Percentiles rank a stretch among this genome's conserved stretches.
Conservation (phyloP, 1,284 basidiomycete species). For the Trichosporon sp. region DNA sequence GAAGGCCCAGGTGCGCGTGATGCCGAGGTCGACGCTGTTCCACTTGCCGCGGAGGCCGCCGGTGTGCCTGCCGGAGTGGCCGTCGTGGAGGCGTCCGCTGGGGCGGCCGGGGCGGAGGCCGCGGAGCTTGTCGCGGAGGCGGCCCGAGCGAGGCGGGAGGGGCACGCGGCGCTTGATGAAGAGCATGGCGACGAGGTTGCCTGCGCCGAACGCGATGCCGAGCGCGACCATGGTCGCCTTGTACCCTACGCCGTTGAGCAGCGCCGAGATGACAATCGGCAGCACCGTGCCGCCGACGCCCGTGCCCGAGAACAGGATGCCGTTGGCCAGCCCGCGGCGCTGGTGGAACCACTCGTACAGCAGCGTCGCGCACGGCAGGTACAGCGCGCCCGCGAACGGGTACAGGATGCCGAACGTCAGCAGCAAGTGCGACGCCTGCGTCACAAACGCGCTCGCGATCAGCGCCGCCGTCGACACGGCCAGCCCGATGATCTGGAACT, state of each 20-base stretch:
- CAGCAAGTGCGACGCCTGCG: conserved; percentile 43
- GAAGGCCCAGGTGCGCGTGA: conserved; percentile 29
- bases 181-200: conserved; percentile 35
- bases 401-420: conserved; percentile 43
- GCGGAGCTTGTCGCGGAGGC: neutral
- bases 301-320: conserved; percentile 46
- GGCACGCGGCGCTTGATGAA: conserved; percentile 46
- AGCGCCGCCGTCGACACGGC: conserved; percentile 25
- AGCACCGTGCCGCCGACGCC: conserved; percentile 46
- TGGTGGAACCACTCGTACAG: conserved; percentile 47
- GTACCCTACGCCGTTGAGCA: conserved; percentile 44
- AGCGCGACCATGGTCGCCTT: conserved; percentile 43
- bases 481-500: conserved; percentile 33
- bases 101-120: neutral
- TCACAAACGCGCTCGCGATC: conserved; percentile 37
- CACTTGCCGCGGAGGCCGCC: neutral
- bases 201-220: conserved; percentile 32
- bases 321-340: conserved; percentile 43
- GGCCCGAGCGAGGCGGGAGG: conserved; percentile 7
- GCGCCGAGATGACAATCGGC: conserved; percentile 40
- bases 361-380: conserved; percentile 45
- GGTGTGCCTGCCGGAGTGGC: neutral
- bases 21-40: conserved; percentile 22
- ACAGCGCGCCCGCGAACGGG: conserved; percentile 40
- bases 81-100: neutral